Percentiles rank a stretch among this genome's conserved stretches.
Evolutionary conservation across 441 rosid genomes (phyloP).

Genomic region (Biscutella laevigata): DNA sequence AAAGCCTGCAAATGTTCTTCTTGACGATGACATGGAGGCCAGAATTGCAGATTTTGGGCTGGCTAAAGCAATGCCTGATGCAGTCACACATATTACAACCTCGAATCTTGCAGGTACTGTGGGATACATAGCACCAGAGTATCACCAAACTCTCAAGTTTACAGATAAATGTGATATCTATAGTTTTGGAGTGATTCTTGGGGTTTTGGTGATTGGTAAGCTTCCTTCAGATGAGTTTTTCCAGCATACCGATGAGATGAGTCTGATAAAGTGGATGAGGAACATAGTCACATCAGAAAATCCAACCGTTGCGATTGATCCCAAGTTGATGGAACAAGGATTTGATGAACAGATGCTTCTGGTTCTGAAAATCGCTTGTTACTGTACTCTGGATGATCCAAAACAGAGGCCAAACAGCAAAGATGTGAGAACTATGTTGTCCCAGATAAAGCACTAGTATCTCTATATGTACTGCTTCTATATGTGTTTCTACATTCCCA

Average conservation of each 20-base stretch:
- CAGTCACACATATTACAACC: conserved; percentile 53
- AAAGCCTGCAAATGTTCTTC: conserved; percentile 75
- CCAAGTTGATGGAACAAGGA: conserved; percentile 43
- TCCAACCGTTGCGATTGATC: conserved; percentile 58
- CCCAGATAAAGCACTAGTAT: conserved; percentile 39
- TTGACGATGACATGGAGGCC: conserved; percentile 85
- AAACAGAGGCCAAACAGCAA: conserved; percentile 84
- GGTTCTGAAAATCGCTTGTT: conserved; percentile 74
- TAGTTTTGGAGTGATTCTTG: conserved; percentile 73
- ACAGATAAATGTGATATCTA: conserved; percentile 77
- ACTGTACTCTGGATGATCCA: conserved; percentile 67
- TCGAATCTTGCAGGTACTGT: conserved; percentile 68
- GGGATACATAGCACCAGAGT: conserved; percentile 87
- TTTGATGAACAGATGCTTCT: conserved; percentile 69
- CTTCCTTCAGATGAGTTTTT: conserved; percentile 79
- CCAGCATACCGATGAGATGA: conserved; percentile 55
- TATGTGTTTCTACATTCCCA: background rate
- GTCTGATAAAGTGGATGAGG: conserved; percentile 73
- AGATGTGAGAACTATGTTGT: conserved; percentile 65
- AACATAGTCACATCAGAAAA: conserved; percentile 53
- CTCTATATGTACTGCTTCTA: background rate
- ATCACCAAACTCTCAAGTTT: conserved; percentile 72
- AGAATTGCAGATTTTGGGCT: conserved; percentile 85
- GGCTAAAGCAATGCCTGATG: conserved; percentile 72
- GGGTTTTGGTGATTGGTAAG: conserved; percentile 65